A percentile compares a stretch with the other conserved stretches of the same genome.
These are phyloP conservation scores for Fraxinus excelsior DNA, from an alignment of 257 asterid genomes.

Conservation along the genomic window DNA sequence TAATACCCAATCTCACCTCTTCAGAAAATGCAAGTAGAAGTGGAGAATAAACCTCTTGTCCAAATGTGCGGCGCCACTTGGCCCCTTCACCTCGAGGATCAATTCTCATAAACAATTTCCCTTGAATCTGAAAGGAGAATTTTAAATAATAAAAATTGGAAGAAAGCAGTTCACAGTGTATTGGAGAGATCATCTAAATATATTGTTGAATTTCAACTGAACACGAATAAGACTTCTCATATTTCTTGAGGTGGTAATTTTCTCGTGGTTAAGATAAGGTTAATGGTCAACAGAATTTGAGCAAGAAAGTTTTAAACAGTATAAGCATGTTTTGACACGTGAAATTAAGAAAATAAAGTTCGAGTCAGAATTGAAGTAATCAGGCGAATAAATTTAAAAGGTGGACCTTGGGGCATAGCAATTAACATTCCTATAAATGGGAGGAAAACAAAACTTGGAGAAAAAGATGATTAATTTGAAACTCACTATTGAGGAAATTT, in stretches of 20 bases:
- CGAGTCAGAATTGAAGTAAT: background rate
- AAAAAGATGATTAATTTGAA: conserved; percentile 20
- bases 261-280: background rate
- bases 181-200: background rate
- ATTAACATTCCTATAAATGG: background rate
- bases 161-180: conserved; percentile 18
- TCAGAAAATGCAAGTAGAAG: conserved; percentile 74
- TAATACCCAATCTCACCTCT: conserved; percentile 48
- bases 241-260: background rate
- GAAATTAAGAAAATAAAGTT: background rate
- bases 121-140: conserved; percentile 53
- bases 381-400: background rate
- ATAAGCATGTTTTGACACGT: background rate
- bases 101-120: conserved; percentile 64
- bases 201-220: background rate
- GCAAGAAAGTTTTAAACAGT: background rate
- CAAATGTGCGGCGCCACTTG: conserved; percentile 79
- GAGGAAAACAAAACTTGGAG: background rate
- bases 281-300: background rate
- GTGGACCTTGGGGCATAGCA: background rate
- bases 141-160: conserved; percentile 13
- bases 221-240: background rate
- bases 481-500: conserved; percentile 5
- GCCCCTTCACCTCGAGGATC: conserved; percentile 84
- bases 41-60: conserved; percentile 81